Percentiles rank a stretch among this genome's conserved stretches.
Evolutionary conservation across 2,329 filamentous ascomycete species (phyloP).

Genomic region (Delphinella strobiligena): DNA sequence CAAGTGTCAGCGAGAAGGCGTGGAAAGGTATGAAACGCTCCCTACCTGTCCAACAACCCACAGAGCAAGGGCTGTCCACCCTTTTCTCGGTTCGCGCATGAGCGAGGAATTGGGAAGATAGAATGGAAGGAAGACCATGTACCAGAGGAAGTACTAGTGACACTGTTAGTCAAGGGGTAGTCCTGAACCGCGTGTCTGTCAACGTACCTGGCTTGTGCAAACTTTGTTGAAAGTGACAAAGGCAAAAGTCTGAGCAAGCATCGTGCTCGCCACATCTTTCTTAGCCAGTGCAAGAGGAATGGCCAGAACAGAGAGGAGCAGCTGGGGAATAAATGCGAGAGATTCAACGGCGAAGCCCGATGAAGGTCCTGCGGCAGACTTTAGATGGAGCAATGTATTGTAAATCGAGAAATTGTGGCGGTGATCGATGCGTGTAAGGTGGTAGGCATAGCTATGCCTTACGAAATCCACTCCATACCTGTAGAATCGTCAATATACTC

Average conservation of each 20-base stretch:
- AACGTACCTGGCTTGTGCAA: slow-evolving; percentile 81
- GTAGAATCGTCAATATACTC: not conserved
- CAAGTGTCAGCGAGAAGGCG: slow-evolving; percentile 8
- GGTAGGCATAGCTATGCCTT: slow-evolving; percentile 83
- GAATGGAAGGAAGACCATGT: slow-evolving; percentile 83
- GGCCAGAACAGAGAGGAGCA: slow-evolving; percentile 64
- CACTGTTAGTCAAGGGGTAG: slow-evolving; percentile 6
- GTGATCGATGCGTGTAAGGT: slow-evolving; percentile 86
- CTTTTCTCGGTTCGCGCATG: slow-evolving; percentile 46
- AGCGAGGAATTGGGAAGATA: slow-evolving; percentile 76
- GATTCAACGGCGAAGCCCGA: slow-evolving; percentile 52
- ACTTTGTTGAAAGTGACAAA: slow-evolving; percentile 99
- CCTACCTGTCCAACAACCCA: slow-evolving; percentile 64
- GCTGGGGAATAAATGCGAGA: slow-evolving; percentile 78
- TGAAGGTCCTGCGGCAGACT: slow-evolving; percentile 46
- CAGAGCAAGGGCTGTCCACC: slow-evolving; percentile 50
- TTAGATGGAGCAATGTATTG: slow-evolving; percentile 80
- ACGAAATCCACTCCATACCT: slow-evolving; percentile 74
- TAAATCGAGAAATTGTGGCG: slow-evolving; percentile 98
- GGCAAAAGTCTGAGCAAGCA: slow-evolving; percentile 92
- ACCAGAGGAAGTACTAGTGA: slow-evolving; percentile 93
- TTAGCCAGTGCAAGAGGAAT: slow-evolving; percentile 70
- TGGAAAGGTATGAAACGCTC: too few species aligned
- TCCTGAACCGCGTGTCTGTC: not conserved
- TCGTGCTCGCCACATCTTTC: slow-evolving; percentile 65